A percentile compares a stretch with the other conserved stretches of the same genome.
Evolutionary conservation across 2,329 filamentous ascomycete genomes (phyloP).

Genomic region (Ilyonectria mors-panacis): DNA sequence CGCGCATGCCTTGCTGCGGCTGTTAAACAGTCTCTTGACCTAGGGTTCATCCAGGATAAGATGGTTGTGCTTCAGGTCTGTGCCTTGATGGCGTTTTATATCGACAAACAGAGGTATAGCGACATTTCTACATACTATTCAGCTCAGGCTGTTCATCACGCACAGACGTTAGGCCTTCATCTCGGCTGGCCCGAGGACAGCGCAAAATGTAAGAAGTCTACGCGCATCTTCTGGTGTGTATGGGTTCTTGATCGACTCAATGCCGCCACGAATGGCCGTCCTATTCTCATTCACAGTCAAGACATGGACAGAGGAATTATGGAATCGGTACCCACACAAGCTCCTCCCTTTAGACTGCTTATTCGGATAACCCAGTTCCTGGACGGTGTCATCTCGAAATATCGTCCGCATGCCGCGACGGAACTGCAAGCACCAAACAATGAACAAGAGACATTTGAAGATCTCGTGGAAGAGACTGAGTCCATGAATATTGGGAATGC

Average conservation of each 20-base stretch:
- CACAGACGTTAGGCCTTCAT: conserved; percentile 19
- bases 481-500: background rate
- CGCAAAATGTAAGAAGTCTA: background rate
- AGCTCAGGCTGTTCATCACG: conserved; percentile 14
- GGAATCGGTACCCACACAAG: background rate
- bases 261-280: conserved; percentile 20
- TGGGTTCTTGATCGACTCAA: conserved; percentile 21
- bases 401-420: conserved; percentile 4
- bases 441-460: conserved; percentile 8
- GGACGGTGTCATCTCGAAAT: conserved; percentile 15
- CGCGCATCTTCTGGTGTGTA: conserved; percentile 21
- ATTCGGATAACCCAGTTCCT: conserved; percentile 8
- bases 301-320: conserved; percentile 15
- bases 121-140: conserved; percentile 17
- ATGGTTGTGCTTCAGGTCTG: conserved; percentile 17
- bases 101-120: conserved; percentile 15
- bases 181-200: conserved; percentile 14
- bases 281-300: conserved; percentile 7
- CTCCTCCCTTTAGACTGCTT: background rate
- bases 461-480: conserved; percentile 2
- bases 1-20: conserved; percentile 13
- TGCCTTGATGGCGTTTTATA: conserved; percentile 20
- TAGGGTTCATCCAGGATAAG: conserved; percentile 19
- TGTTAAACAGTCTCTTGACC: conserved; percentile 9
- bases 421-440: background rate